Base-by-base conservation (phyloP, 331 rosid genomes). In the Stylosanthes scabra region DNA sequence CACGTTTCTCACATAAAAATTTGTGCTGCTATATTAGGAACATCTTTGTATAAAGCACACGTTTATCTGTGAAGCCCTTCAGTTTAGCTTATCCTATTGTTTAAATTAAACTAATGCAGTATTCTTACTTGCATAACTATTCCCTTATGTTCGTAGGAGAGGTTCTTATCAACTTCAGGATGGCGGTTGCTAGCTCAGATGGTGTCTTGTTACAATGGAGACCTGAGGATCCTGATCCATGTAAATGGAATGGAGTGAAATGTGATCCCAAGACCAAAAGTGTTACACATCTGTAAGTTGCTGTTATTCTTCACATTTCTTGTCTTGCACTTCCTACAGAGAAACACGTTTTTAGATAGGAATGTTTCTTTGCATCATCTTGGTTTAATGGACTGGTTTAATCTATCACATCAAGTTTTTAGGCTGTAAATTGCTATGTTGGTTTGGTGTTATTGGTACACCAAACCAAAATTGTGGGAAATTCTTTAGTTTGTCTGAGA, bases 191-290 rank as follows among this genome's bases (percentile, higher is more conserved):
- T 72, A 81, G 77, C 82, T 90, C 97, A 34, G 97, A 94, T 83
- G 96, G 93, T 34, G 47, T 82, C 78, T 81, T 91, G 59, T 75
- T 80, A 78, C 90, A 79, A 42, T 95, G 99, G 99, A 90, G 93
- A 89, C 96, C 97, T 5, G 97, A 90, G 82, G 96, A 90, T 80
- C 86, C 91, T 46, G 86, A 90, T 62, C 97, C 99, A 58, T 95
- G 99, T 77, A 79, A 83, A 62, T 95, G 99, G 97, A 91, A 78
- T 74, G 97, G 97, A 77, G 97, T 95, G 72, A 95, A 51, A 42
- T 95, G 99, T 71, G 99, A 95, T 84, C 74, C 75, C 29, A 90
- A 85, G 72, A 84, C 93, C 31, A 95, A 91, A 86, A 91, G 97
- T 83, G 99, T 95, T 61, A 88, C 91, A 45, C 76, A 81, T 82